Evolutionary conservation across 129 eudicot genomes (phyloP), one percentile per base, ranked within the genome.

Genomic region (Saposhnikovia divaricata): DNA sequence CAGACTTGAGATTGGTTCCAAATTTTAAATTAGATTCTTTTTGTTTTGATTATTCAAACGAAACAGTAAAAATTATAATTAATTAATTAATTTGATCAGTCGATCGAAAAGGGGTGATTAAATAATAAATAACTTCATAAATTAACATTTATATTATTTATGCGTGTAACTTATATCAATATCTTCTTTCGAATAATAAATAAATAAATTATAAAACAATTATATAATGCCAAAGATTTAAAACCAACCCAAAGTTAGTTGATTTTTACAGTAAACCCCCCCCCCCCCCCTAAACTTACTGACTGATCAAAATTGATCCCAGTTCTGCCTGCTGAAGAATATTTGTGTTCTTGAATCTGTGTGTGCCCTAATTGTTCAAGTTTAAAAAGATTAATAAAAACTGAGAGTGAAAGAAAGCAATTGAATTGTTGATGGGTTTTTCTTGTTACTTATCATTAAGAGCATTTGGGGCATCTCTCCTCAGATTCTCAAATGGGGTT

Each of bases 401-500:
- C 25, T 61, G 15, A 61, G 69, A 61, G 69, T 61, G 34, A 61
- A 61, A n/a, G 34, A 61, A 53, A 61, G 66, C 69, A 25, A 61
- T 61, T 61, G 34, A 61, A 61, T n/a, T 61, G 69, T 61, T 39
- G 43, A 86, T 80, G 82, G 68, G 40, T 63, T 77, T 84, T 28
- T 72, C 86, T 63, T 25, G 69, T 25, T 61, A 61, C 14, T 85
- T 81, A 14, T 85, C 93, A 44, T 28, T 77, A 8, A 84, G 86
- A 85, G 85, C 89, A 40, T 83, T 89, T 69, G 81, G 92, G 74
- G 74, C 89, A 65, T 76, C 84, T 68, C 66, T 91, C 9, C 69
- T 65, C 86, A 91, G 89, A 80, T 81, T 86, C 82, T 85, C 94
- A 25, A 86, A 83, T 72, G 85, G 87, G 78, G 74, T 86, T 81